Percentiles rank a stretch among this genome's conserved stretches.
Evolutionary conservation across 2,329 filamentous ascomycete species (phyloP).

Genomic region (Pseudonectria buxi): DNA sequence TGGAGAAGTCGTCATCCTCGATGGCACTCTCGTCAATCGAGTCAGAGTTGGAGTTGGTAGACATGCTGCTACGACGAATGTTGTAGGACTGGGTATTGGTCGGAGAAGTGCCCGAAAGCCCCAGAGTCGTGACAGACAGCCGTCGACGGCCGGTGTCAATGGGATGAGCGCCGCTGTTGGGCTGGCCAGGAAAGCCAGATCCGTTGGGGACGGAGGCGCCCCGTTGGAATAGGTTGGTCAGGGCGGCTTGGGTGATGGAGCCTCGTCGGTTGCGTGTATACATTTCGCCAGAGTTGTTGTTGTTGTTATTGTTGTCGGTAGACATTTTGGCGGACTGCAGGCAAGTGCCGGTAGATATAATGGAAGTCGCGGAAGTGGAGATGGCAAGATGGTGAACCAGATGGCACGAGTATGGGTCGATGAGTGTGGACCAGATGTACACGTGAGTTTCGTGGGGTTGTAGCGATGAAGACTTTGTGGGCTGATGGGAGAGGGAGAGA

Average conservation of each 20-base stretch:
- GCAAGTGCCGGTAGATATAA: conserved; percentile 19
- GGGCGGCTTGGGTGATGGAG: conserved; percentile 50
- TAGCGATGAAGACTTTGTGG: conserved; percentile 13
- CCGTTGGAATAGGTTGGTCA: conserved; percentile 53
- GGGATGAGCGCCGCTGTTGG: conserved; percentile 29
- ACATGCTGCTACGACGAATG: conserved; percentile 60
- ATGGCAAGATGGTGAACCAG: conserved; percentile 16
- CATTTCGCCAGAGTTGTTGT: conserved; percentile 25
- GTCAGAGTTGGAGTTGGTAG: conserved; percentile 54
- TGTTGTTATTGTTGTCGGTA: conserved; percentile 29
- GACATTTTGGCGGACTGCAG: conserved; percentile 22
- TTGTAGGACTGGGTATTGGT: conserved; percentile 45
- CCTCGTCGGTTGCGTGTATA: conserved; percentile 47
- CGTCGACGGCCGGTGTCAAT: conserved; percentile 58
- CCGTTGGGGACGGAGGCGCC: conserved; percentile 43
- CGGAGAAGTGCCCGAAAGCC: conserved; percentile 66
- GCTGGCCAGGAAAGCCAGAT: conserved; percentile 35
- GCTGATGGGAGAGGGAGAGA: conserved; percentile 11
- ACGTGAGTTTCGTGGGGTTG: conserved; percentile 18
- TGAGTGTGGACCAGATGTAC: conserved; percentile 15
- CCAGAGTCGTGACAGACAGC: conserved; percentile 67
- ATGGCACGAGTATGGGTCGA: conserved; percentile 25
- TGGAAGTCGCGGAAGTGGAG: conserved; percentile 16
- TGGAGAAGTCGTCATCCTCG: conserved; percentile 58
- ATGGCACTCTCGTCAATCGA: conserved; percentile 66